Conservation (phyloP, 1,284 basidiomycete species). For the Sanghuangporus baumii region DNA sequence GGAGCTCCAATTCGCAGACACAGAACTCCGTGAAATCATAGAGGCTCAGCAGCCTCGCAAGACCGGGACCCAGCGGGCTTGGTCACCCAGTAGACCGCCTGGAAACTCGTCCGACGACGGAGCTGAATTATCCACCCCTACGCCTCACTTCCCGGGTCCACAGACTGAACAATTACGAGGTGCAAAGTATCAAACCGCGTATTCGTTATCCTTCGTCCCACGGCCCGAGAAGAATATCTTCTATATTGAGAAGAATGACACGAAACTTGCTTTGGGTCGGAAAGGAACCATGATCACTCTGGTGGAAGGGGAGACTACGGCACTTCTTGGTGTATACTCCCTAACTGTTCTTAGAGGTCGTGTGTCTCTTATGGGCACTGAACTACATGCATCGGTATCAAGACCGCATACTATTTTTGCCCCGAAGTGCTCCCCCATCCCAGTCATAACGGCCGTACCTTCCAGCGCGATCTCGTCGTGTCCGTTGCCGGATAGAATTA, state of each 20-base stretch:
- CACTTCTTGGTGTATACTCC: slow-evolving; percentile 53
- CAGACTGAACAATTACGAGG: background rate
- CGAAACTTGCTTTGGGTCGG: background rate
- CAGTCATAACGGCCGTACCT: slow-evolving; percentile 39
- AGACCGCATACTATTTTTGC: slow-evolving; percentile 49
- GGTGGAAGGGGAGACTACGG: slow-evolving; percentile 39
- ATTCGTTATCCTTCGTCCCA: slow-evolving; percentile 37
- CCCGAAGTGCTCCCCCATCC: slow-evolving; percentile 62
- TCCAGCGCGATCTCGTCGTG: background rate
- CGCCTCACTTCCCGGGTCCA: background rate
- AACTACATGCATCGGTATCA: slow-evolving; percentile 35
- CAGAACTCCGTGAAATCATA: background rate
- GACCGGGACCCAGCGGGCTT: slow-evolving; percentile 29
- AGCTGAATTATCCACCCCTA: slow-evolving; percentile 17
- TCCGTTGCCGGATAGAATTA: slow-evolving; percentile 15
- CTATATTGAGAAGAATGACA: slow-evolving; percentile 24
- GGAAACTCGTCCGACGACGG: slow-evolving; percentile 45
- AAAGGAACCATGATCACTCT: slow-evolving; percentile 38
- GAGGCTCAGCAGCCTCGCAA: background rate
- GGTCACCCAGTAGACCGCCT: slow-evolving; percentile 49
- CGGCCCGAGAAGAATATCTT: slow-evolving; percentile 41
- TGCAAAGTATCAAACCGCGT: slow-evolving; percentile 4
- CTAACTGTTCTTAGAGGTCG: slow-evolving; percentile 52
- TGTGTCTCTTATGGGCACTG: slow-evolving; percentile 45
- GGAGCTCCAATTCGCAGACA: background rate